These are phyloP conservation scores for Aaosphaeria arxii DNA, from an alignment of 2,329 filamentous ascomycete species.

Conservation along the genomic window DNA sequence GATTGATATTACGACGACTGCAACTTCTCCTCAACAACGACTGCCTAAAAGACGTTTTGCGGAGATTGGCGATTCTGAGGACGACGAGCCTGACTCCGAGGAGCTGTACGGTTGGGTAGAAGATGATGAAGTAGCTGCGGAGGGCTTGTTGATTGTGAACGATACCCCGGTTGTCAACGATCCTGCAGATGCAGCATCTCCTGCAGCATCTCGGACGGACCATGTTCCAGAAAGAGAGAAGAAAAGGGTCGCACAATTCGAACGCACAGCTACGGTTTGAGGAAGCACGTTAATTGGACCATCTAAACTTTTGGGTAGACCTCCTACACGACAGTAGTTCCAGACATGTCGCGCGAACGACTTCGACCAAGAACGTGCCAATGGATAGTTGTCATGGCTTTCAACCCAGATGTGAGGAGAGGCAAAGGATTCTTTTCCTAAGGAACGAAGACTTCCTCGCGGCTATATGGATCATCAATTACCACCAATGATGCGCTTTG, in stretches of 20 bases:
- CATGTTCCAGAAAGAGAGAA: slow-evolving; percentile 17
- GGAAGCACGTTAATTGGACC: too few species aligned
- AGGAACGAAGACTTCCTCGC: too few species aligned
- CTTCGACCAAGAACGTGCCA: too few species aligned
- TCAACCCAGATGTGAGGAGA: too few species aligned
- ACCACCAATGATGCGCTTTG: too few species aligned
- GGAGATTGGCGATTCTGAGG: slow-evolving; percentile 59
- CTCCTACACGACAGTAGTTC: too few species aligned
- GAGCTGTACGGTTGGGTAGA: slow-evolving; percentile 73
- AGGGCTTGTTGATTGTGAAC: slow-evolving; percentile 37
- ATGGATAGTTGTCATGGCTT: too few species aligned
- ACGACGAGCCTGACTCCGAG: slow-evolving; percentile 59
- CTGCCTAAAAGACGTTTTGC: slow-evolving; percentile 57
- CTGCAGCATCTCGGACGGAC: slow-evolving; percentile 11
- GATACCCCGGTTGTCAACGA: slow-evolving; percentile 9
- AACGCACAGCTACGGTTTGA: not conserved
- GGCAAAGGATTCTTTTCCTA: too few species aligned
- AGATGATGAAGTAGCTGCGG: slow-evolving; percentile 51
- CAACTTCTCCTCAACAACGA: slow-evolving; percentile 23
- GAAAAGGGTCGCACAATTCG: slow-evolving; percentile 19
- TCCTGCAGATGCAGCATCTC: slow-evolving; percentile 3
- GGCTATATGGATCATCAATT: too few species aligned
- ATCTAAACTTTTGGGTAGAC: too few species aligned
- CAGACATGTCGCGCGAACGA: too few species aligned
- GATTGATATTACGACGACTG: slow-evolving; percentile 26